phyloP scores from a whole-genome alignment of 495 filamentous ascomycete species.

The Cercophora samala region DNA sequence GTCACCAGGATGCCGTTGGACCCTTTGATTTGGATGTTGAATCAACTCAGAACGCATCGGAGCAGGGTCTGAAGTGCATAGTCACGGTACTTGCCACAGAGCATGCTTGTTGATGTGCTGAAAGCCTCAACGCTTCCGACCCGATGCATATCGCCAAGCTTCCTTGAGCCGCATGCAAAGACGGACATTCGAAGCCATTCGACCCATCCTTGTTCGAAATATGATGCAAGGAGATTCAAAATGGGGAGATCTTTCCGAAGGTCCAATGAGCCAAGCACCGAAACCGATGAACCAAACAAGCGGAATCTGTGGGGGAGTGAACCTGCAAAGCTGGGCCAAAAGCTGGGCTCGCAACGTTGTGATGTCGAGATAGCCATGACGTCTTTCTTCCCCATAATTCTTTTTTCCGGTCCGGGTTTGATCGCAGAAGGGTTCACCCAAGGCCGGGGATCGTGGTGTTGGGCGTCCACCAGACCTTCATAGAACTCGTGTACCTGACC shows the following conservation, averaged over 20 bases:
- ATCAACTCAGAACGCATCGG: neutral
- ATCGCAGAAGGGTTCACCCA: neutral
- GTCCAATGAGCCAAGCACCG: neutral
- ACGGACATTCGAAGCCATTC: neutral
- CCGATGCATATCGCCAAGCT: neutral
- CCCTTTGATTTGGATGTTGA: neutral
- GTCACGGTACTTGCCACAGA: neutral
- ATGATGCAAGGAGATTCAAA: neutral
- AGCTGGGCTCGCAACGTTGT: neutral
- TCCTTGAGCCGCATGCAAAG: neutral
- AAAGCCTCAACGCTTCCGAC: neutral
- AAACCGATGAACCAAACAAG: conserved; percentile 1
- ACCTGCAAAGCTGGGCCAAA: neutral
- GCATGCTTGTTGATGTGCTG: neutral
- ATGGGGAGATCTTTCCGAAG: neutral
- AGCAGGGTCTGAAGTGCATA: neutral
- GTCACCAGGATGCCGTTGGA: neutral
- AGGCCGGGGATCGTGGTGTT: conserved; percentile 8
- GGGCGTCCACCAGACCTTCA: neutral
- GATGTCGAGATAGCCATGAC: neutral
- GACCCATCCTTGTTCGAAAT: neutral
- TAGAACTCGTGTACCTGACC: conserved; percentile 2
- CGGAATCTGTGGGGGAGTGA: neutral
- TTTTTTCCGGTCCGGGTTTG: neutral
- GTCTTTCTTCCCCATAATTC: neutral